Base-by-base conservation (phyloP, 176 grass and related monocot genomes). In the Metroxylon sagu region DNA sequence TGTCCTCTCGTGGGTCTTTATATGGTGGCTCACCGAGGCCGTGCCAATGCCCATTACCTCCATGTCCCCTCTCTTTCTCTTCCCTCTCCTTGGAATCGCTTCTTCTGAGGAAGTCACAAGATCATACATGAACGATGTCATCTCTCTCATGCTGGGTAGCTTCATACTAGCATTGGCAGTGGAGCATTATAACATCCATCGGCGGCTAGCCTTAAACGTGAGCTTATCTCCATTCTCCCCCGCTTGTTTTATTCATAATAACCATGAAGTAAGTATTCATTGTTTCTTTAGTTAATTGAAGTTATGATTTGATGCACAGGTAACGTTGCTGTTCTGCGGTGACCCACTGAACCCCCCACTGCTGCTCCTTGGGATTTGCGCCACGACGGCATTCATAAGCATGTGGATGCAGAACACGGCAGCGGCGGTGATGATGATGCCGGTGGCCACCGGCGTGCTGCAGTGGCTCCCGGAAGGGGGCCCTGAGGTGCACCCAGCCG, bases 91-190 rank as follows among this genome's bases (percentile, higher is more conserved):
- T 49, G 81, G 84, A 60, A 25, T 97, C 57, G 25, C 91, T 50
- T 66, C 75, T 4, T 59, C 86, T 31, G 61, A 77, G 70, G 62
- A 54, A 25, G 91, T 96, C 50, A 72, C 83, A 52, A 87, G 77
- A 64, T 68, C 80, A 0, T 96, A 96, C 71, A 96, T 96, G 92
- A 79, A 85, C 68, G 92, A 97, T 81, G 79, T 97, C 67, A 97
- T 97, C 87, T 72, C 92, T 21, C 84, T 97, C 59, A 82, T 97
- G 71, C 87, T 91, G 56, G 84, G 92, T 16, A 97, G 92, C 80
- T 97, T 97, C 68, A 88, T 97, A 57, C 87, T 97, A 50, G 92
- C 80, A 5, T 80, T 97, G 72, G 92, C 92, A 43, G 77, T 97
- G 49, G 87, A 91, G 62, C 92, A 88, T 59, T 91, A 97, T 72